Evolutionary conservation across 257 asterid species (phyloP), one percentile per base, ranked within the genome.

Genomic region (Scutellaria minor): DNA sequence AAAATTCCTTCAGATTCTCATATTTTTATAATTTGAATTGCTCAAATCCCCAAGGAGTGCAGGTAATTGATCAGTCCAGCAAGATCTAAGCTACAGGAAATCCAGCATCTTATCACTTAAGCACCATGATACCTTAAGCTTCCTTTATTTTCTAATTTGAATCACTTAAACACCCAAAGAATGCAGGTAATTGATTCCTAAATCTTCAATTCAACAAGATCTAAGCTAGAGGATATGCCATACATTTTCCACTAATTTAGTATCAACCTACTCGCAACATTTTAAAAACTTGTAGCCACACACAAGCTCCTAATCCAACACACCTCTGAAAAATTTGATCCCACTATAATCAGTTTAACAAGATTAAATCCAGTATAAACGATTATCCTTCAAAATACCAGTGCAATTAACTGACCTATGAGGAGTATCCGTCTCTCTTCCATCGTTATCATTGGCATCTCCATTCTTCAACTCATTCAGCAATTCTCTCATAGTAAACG

Each of bases 401-500:
- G 44, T 40, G 70, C 15, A 70, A 79, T 20, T 46, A 18, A 81
- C 81, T 70, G 66, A 94, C 99, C 99, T 90, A 6, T 44, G 83
- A 77, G 98, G 97, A 72, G 97, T 87, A 66, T 73, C 87, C 5
- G 64, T 83, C 53, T 85, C 92, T 68, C 82, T 78, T 22, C 71
- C 81, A 54, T 84, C 87, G 13, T 77, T 84, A 10, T 72, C 86
- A 76, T 79, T 77, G 9, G 77, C 76, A 76, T 89, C 96, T 11
- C 90, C 95, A 45, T 71, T 92, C 94, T 90, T 92, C 94, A 92
- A 83, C 68, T 92, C 96, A 78, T 82, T 84, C 83, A 95, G 82
- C 82, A 95, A 83, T 77, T 95, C 99, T 71, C 98, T 82, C 99
- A 95, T 92, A 46, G 98, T 95, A 73, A 95, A 95, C 40, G 97